phyloP scores from a whole-genome alignment of 2,329 filamentous ascomycete species.

The Colletotrichum noveboracense region DNA sequence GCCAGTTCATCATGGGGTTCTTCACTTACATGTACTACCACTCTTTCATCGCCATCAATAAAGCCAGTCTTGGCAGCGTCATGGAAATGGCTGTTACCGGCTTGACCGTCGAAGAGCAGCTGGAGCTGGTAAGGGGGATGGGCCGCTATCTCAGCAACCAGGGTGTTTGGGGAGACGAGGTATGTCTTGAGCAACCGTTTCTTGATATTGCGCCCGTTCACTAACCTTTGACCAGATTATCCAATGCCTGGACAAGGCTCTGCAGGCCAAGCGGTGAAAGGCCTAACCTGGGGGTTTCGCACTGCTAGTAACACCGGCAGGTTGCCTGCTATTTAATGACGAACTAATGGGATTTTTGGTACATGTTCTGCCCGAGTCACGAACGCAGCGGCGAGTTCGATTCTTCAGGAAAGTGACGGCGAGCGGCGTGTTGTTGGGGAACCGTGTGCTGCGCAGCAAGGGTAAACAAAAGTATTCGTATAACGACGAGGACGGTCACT shows the following conservation, averaged over 20 bases:
- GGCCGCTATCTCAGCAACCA: conserved; percentile 70
- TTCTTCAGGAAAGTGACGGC: background rate
- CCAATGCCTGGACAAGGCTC: conserved; percentile 36
- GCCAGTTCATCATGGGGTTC: conserved; percentile 99
- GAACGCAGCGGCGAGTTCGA: background rate
- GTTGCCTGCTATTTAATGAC: conserved; percentile 20
- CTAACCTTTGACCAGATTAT: conserved; percentile 30
- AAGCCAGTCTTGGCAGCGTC: conserved; percentile 82
- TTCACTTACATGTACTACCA: conserved; percentile 99
- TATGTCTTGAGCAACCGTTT: conserved; percentile 41
- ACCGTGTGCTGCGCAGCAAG: background rate
- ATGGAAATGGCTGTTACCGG: conserved; percentile 92
- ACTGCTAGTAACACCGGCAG: background rate
- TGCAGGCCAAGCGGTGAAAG: conserved; percentile 29
- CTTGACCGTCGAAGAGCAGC: conserved; percentile 85
- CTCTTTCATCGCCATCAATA: conserved; percentile 91
- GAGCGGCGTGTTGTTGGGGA: background rate
- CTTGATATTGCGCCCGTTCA: background rate
- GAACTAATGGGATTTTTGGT: conserved; percentile 15
- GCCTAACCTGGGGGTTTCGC: background rate
- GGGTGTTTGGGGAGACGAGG: conserved; percentile 49
- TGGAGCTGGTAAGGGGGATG: conserved; percentile 76
- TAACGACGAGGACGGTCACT: conserved; percentile 4
- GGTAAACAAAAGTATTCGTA: conserved; percentile 19
- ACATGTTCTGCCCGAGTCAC: background rate